Conservation (phyloP, 75 land plant species). For the Selaginella moellendorffii region DNA sequence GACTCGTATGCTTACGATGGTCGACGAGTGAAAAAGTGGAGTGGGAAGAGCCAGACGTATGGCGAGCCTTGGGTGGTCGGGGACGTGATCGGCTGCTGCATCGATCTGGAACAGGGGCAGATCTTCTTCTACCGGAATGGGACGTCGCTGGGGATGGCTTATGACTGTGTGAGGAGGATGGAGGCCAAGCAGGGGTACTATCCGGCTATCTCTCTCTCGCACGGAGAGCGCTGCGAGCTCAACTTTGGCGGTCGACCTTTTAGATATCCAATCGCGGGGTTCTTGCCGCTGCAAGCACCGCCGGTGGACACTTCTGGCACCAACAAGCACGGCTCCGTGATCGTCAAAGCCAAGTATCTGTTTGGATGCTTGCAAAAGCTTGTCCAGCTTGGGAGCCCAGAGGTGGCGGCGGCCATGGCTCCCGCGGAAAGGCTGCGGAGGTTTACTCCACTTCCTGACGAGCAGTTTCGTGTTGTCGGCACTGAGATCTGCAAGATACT, state of each 20-base stretch:
- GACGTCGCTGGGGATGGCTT: constrained; percentile 65
- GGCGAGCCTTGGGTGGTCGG: constrained; percentile 92
- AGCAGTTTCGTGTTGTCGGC: constrained; percentile 29
- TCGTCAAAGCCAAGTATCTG: constrained; percentile 23
- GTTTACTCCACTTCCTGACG: constrained; percentile 37
- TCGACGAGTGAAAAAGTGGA: constrained; percentile 73
- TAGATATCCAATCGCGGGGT: constrained; percentile 55
- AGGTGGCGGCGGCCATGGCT: constrained; percentile 36
- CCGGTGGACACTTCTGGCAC: constrained; percentile 22
- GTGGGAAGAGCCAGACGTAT: constrained; percentile 38
- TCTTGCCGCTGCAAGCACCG: constrained; percentile 50
- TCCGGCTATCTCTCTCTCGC: constrained; percentile 83
- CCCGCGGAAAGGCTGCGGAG: constrained; percentile 54
- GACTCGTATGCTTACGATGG: constrained; percentile 98
- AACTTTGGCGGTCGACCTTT: constrained; percentile 86
- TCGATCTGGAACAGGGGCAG: constrained; percentile 54
- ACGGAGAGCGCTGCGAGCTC: constrained; percentile 70
- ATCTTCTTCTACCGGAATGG: constrained; percentile 82
- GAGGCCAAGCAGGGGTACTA: constrained; percentile 55
- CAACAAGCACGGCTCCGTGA: background rate
- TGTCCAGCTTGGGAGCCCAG: constrained; percentile 37
- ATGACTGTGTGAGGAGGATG: constrained; percentile 38
- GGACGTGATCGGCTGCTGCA: constrained; percentile 92
- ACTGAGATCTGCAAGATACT: constrained; percentile 47
- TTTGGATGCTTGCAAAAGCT: constrained; percentile 69